phyloP scores from a whole-genome alignment of 2,329 filamentous ascomycete genomes.

The Pleomassaria siparia region DNA sequence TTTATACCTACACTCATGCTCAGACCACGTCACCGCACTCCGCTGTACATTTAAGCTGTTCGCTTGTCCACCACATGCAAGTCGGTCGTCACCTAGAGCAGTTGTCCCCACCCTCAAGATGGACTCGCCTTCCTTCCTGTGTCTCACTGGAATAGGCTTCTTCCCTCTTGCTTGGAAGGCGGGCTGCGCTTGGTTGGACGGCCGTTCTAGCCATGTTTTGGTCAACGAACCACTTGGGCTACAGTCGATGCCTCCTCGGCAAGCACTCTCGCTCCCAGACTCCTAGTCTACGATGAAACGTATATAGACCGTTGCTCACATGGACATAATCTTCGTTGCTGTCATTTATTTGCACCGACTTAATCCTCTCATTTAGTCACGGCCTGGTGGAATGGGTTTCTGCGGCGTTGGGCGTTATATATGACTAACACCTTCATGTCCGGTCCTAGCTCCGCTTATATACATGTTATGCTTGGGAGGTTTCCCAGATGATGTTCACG shows the following conservation, averaged over 20 bases:
- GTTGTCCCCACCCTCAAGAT: constrained; percentile 9
- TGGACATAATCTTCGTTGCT: background rate
- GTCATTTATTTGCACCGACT: background rate
- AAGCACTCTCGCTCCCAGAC: background rate
- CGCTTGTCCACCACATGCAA: background rate
- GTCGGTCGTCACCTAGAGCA: background rate
- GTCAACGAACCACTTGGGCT: background rate
- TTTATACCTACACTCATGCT: background rate
- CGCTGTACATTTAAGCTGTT: background rate
- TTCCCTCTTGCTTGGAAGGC: constrained; percentile 10
- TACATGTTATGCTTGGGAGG: background rate
- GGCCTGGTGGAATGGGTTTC: background rate
- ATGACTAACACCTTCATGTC: no score
- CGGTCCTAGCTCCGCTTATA: no score
- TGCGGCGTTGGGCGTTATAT: background rate
- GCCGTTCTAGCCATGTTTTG: background rate
- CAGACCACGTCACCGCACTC: background rate
- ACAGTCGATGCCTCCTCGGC: background rate
- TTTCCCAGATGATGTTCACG: no score
- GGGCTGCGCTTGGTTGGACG: constrained; percentile 5
- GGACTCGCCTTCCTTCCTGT: constrained; percentile 7
- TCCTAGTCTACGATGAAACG: background rate
- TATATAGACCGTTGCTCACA: background rate
- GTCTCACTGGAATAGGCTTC: constrained; percentile 2
- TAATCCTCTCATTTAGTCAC: background rate